Percentiles rank a stretch among this genome's conserved stretches.
Evolutionary conservation across 441 rosid genomes (phyloP).

Genomic region (Erysimum pusillum): DNA sequence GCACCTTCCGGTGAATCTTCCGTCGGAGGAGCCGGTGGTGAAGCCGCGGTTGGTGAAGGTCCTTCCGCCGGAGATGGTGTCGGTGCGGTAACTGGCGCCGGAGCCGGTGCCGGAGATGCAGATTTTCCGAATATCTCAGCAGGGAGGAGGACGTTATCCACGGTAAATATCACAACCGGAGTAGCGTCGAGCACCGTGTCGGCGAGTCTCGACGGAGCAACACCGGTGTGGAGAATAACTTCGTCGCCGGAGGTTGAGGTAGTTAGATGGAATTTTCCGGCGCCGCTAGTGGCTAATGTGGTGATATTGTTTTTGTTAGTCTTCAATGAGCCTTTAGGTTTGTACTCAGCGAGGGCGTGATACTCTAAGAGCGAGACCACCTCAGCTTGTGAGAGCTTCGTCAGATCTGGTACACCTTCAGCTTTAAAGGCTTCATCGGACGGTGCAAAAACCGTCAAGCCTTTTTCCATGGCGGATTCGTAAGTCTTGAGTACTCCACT

Average conservation of each 20-base stretch:
- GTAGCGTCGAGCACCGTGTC: slow-evolving; percentile 75
- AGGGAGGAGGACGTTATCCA: slow-evolving; percentile 79
- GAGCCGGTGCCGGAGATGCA: slow-evolving; percentile 70
- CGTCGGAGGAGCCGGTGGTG: slow-evolving; percentile 85
- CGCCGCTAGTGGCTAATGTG: slow-evolving; percentile 80
- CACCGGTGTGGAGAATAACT: slow-evolving; percentile 80
- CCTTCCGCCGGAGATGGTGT: slow-evolving; percentile 61
- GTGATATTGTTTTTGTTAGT: slow-evolving; percentile 61
- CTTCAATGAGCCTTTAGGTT: slow-evolving; percentile 75
- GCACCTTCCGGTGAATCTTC: slow-evolving; percentile 66
- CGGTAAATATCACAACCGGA: slow-evolving; percentile 75
- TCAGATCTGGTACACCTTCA: slow-evolving; percentile 72
- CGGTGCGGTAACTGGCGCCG: slow-evolving; percentile 59
- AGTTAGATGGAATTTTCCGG: slow-evolving; percentile 71
- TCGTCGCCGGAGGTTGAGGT: slow-evolving; percentile 71
- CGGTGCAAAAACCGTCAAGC: slow-evolving; percentile 90
- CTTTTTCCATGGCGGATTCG: slow-evolving; percentile 67
- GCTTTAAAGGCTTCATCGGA: slow-evolving; percentile 90
- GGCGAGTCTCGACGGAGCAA: slow-evolving; percentile 74
- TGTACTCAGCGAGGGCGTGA: slow-evolving; percentile 74
- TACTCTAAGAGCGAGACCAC: slow-evolving; percentile 73
- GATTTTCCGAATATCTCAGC: slow-evolving; percentile 72
- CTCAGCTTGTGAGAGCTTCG: slow-evolving; percentile 81
- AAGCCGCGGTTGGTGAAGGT: slow-evolving; percentile 72
- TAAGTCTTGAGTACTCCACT: slow-evolving; percentile 86